phyloP scores from a whole-genome alignment of 2,329 filamentous ascomycete genomes.

The Lecanicillium sp. region DNA sequence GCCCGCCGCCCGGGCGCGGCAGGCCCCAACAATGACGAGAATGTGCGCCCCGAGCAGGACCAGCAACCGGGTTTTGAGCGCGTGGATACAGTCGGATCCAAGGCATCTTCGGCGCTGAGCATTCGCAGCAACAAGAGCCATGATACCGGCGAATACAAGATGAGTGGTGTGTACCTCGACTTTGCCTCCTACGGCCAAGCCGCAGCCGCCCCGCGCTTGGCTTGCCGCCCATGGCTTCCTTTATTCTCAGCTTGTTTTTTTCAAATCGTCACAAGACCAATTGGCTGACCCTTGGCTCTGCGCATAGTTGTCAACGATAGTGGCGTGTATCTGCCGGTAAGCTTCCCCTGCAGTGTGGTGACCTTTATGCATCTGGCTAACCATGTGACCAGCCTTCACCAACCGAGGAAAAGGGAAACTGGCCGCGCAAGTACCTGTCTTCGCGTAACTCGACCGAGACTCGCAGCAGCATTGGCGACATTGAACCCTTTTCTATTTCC shows the following conservation, averaged over 20 bases:
- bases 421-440: slow-evolving; percentile 50
- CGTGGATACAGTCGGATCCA: slow-evolving; percentile 54
- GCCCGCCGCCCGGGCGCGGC: slow-evolving; percentile 45
- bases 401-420: slow-evolving; percentile 73
- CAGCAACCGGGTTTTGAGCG: slow-evolving; percentile 43
- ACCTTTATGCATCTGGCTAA: slow-evolving; percentile 3
- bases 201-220: neutral
- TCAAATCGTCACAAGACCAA: slow-evolving; percentile 14
- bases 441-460: slow-evolving; percentile 48
- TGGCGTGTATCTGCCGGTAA: slow-evolving; percentile 86
- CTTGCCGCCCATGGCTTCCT: neutral
- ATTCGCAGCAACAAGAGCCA: slow-evolving; percentile 51
- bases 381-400: slow-evolving; percentile 62
- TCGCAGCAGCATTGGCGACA: slow-evolving; percentile 62
- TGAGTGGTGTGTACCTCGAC: slow-evolving; percentile 57
- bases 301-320: slow-evolving; percentile 83
- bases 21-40: slow-evolving; percentile 41
- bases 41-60: slow-evolving; percentile 33
- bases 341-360: slow-evolving; percentile 15
- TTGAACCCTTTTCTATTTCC: slow-evolving; percentile 91
- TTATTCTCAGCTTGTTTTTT: slow-evolving; percentile 3
- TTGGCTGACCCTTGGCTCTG: slow-evolving; percentile 14
- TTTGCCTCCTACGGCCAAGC: slow-evolving; percentile 6
- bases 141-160: slow-evolving; percentile 67
- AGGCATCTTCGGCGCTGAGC: slow-evolving; percentile 53